Base-by-base conservation (phyloP, 2,329 filamentous ascomycete genomes). In the Diaporthe helianthi region DNA sequence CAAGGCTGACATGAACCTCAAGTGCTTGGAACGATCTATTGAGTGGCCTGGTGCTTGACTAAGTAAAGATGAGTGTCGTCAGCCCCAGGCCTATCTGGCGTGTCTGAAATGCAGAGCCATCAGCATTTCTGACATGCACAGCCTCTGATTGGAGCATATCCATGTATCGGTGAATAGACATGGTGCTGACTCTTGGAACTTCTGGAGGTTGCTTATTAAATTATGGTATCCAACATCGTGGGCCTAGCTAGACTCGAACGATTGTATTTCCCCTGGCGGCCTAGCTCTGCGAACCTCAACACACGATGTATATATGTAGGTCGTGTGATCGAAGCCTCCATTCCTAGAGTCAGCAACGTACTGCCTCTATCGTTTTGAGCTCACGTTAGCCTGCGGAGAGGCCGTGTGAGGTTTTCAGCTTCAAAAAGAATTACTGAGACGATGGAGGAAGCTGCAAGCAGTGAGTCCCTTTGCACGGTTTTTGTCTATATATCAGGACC, bases 1-100 rank as follows among this genome's bases (percentile, higher is more conserved):
- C 12, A 26, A 29, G 24, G 19, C 33, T 44, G 53, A 58, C 71
- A 74, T 44, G 41, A 44, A n/a, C n/a, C n/a, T n/a, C n/a, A n/a
- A n/a, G n/a, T n/a, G n/a, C n/a, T n/a, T n/a, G n/a, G n/a, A n/a
- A 6, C 6, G 41, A n/a, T 44, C 41, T 19, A 44, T 44, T 44
- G 41, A 44, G 19, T 19, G 17, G 19, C 41, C 41, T 44, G 41
- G 41, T 44, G 17, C 5, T 44, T 17, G 15, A 15, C 15, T 4
- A 41, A 15, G 4, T 4, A 41, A 41, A 41, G 38, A 44, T 19
- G 41, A n/a, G 41, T 9, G 41, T 19, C 19, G 41, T 44, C 41
- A 44, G 41, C 41, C 41, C 41, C 41, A 44, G 41, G 17, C 41
- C 41, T 44, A 44, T 17, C 19, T 44, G 41, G 41, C 41, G 41